These are phyloP conservation scores for Phytopythium boreale DNA, from an alignment of 352 stramenopile species.

Conservation along the genomic window DNA sequence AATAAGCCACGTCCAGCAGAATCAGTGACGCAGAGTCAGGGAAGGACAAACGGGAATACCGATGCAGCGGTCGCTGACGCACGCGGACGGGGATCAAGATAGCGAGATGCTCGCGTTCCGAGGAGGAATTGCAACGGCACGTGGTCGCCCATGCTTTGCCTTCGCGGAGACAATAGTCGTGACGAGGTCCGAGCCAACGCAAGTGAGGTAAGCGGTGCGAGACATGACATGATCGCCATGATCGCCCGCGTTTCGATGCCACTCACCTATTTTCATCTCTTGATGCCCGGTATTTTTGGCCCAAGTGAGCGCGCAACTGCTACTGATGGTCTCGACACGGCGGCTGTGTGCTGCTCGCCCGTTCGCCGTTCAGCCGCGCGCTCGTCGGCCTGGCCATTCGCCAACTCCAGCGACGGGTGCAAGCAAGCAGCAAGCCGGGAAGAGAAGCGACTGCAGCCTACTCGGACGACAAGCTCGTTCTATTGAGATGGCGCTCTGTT, in stretches of 20 bases:
- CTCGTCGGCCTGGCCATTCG: not conserved
- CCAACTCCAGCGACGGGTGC: not conserved
- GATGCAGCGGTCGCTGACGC: not conserved
- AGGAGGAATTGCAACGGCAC: constrained; percentile 71
- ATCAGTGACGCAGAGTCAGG: not conserved
- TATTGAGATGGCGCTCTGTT: constrained; percentile 9
- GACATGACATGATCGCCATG: not conserved
- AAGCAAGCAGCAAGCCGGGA: not conserved
- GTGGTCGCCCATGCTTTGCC: constrained; percentile 39
- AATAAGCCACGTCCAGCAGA: not conserved
- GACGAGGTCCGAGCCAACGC: too few species aligned
- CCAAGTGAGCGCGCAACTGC: not conserved
- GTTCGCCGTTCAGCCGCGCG: not conserved
- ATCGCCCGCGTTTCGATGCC: not conserved
- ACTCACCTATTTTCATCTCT: not conserved
- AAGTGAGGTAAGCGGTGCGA: not conserved
- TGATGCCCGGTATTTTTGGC: not conserved
- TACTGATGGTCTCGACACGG: not conserved
- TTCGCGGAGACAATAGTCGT: not conserved
- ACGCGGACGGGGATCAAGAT: constrained; percentile 11
- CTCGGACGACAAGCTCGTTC: not conserved
- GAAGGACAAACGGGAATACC: too few species aligned
- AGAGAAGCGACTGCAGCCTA: not conserved
- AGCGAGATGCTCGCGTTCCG: constrained; percentile 37
- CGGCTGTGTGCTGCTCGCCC: not conserved